phyloP scores from a whole-genome alignment of 176 grass and related monocot genomes.

The Canna indica region DNA sequence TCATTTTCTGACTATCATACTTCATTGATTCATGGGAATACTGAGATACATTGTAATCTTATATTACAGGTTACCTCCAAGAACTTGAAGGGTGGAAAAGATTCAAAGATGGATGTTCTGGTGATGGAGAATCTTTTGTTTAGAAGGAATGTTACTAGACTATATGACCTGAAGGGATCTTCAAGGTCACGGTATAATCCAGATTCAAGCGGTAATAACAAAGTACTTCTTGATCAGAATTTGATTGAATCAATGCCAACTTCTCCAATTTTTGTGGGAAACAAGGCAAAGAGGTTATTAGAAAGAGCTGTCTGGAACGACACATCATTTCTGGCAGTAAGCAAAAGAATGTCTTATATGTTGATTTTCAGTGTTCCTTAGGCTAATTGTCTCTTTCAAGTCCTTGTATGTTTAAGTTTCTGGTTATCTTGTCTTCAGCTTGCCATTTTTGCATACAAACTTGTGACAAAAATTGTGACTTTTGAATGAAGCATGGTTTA shows the following conservation, averaged over 20 bases:
- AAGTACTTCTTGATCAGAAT: slow-evolving; percentile 96
- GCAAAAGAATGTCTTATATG: slow-evolving; percentile 19
- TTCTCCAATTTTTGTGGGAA: slow-evolving; percentile 93
- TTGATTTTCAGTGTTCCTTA: not conserved
- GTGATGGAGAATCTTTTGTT: slow-evolving; percentile 99
- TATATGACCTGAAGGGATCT: slow-evolving; percentile 96
- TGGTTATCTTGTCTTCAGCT: not conserved
- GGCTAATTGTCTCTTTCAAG: not conserved
- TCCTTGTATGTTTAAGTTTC: not conserved
- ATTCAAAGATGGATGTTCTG: slow-evolving; percentile 80
- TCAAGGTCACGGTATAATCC: slow-evolving; percentile 92
- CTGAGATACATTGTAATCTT: not conserved
- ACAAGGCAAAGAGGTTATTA: slow-evolving; percentile 72
- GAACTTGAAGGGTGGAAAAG: slow-evolving; percentile 76
- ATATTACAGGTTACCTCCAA: slow-evolving; percentile 41
- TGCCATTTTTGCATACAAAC: too few species aligned
- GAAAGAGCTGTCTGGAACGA: slow-evolving; percentile 99
- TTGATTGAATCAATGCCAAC: slow-evolving; percentile 94
- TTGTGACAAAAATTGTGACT: too few species aligned
- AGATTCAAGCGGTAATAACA: slow-evolving; percentile 76
- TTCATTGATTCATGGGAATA: not conserved
- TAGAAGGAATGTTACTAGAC: slow-evolving; percentile 59
- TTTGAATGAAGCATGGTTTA: too few species aligned
- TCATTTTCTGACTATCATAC: not conserved
- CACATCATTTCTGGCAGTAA: slow-evolving; percentile 86